Evolutionary conservation across 2,329 filamentous ascomycete genomes (phyloP), one percentile per base, ranked within the genome.

Genomic region (Fusarium keratoplasticum): DNA sequence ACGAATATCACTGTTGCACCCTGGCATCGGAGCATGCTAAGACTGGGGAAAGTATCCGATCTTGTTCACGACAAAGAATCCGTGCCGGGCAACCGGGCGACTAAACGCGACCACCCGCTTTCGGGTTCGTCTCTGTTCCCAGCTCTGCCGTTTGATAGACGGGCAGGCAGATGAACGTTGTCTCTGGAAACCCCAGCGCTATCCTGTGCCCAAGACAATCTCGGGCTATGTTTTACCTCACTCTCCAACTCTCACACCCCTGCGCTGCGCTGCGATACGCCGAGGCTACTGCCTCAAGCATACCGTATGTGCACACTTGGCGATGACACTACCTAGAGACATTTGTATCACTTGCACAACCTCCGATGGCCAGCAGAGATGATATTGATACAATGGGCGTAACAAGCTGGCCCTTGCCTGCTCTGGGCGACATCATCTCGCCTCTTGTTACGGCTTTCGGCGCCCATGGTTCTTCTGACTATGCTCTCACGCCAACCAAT

Each of bases 281-380:
- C 61, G 63, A 71, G 67, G 57, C 73, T 67, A 72, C 69, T 64
- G 58, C 66, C 38, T 75, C 67, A 42, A 67, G 66, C 69, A 73
- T 75, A 75, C 64, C 52, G 65, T 72, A 64, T 66, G 58, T 70
- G 71, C 69, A 44, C 44, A 75, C 71, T 72, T 72, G 66, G 64
- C 61, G 60, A 67, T 69, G 65, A 66, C 76, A 76, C 72, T 75
- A 74, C 73, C 72, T 74, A 74, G 66, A 77, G 72, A 78, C 76
- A 74, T 64, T 58, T 67, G 74, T 76, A 76, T 77, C 71, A 74
- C 76, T 77, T 73, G 64, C 64, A 64, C 59, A 67, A 73, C 68
- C 60, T 66, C 55, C 47, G 42, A 71, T 50, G 55, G 58, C 64
- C 35, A 59, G 52, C 44, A 66, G 61, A 47, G 55, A 61, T 55